These are phyloP conservation scores for Puccinia coronata DNA, from an alignment of 1,284 basidiomycete genomes.

Conservation along the genomic window DNA sequence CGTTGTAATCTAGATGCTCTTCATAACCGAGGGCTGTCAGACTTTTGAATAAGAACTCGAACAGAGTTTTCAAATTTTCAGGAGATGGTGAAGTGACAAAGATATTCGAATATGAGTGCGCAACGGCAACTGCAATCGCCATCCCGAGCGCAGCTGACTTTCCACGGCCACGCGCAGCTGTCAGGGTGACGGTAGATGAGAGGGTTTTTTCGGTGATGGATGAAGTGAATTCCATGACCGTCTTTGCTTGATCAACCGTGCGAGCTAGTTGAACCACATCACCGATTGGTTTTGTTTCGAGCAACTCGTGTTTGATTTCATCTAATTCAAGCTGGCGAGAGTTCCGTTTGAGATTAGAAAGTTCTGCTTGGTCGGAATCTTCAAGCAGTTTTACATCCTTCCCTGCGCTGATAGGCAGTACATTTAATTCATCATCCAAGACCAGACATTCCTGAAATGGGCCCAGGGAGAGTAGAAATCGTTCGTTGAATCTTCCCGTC, in stretches of 20 bases:
- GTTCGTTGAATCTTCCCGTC: conserved; percentile 94
- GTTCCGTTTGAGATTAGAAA: conserved; percentile 63
- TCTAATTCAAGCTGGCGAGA: conserved; percentile 67
- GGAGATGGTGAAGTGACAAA: conserved; percentile 98
- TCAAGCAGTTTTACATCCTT: conserved; percentile 82
- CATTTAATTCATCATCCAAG: conserved; percentile 96
- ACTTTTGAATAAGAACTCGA: conserved; percentile 97
- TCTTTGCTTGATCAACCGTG: conserved; percentile 81
- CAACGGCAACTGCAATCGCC: conserved; percentile 87
- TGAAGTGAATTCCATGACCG: conserved; percentile 86
- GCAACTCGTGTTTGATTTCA: conserved; percentile 76
- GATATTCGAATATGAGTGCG: conserved; percentile 95
- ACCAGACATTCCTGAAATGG: conserved; percentile 87
- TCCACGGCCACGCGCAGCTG: conserved; percentile 90
- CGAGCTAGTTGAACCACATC: conserved; percentile 87
- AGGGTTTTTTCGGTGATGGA: conserved; percentile 88
- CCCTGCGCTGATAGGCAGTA: conserved; percentile 91
- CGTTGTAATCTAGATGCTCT: conserved; percentile 96
- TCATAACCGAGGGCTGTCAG: conserved; percentile 93
- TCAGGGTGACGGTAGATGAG: conserved; percentile 90
- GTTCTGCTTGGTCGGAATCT: conserved; percentile 30
- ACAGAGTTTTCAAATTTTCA: conserved; percentile 96
- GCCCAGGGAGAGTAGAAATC: conserved; percentile 91
- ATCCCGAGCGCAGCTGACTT: conserved; percentile 95
- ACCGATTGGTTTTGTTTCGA: conserved; percentile 82